Evolutionary conservation across 768 basidiomycete species (phyloP), one percentile per base, ranked within the genome.

Genomic region (Tylopilus subfusipes): DNA sequence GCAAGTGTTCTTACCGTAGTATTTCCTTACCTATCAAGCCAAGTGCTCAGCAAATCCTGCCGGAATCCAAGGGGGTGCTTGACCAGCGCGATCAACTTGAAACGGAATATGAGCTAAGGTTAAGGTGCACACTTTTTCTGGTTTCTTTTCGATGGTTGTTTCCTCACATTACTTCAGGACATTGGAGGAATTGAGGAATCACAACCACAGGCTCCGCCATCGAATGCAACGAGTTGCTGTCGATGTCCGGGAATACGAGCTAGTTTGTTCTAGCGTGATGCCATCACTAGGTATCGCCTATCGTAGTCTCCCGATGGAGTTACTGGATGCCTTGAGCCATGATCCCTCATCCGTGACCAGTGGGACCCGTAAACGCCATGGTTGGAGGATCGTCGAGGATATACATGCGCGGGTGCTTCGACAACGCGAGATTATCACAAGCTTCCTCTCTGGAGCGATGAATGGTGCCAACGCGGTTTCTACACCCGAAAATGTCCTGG

Each of bases 261-360:
- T 73, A 10, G 70, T 84, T 12, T 86, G 83, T 59, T 69, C 76
- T n/a, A 73, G 74, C 30, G 71, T 85, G 38, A 74, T 78, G 54
- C 73, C 73, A 22, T 66, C 76, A 4, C 72, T 85, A 22, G 82
- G 77, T 16, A 67, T 80, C 27, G 67, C 74, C 9, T 74, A 82
- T 58, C 71, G 64, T 16, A 71, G 73, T 36, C 73, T 91, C 38
- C 84, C 89, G 8, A 73, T 75, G 58, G 86, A 89, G 21, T 75
- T 91, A 8, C 68, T 89, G 34, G 88, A 90, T 46, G 85, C 88
- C 3, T 83, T 90, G 62, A 81, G 78, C 34, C 87, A 88, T 55
- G 89, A 92, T 65, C 89, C 89, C 45, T 82, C 86, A 3, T 82
- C 84, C n/a, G 83, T 90, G 19, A 86, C 82, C 3, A 79, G 85